Conservation (phyloP, 2,329 filamentous ascomycete genomes). For the Phoma sp. region DNA sequence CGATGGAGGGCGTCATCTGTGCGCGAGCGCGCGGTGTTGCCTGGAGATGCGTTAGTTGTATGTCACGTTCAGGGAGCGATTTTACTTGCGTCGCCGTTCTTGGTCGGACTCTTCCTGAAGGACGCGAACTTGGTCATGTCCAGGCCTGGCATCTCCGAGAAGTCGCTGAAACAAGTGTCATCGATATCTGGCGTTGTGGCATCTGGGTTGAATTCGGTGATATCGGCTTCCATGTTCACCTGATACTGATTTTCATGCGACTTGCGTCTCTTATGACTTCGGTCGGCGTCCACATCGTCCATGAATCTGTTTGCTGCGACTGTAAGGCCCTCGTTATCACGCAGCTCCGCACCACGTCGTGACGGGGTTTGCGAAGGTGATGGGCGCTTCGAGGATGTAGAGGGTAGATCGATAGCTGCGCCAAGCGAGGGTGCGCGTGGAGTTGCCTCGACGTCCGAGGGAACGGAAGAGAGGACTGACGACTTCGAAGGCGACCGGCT, state of each 20-base stretch:
- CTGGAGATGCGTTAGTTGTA: constrained; percentile 16
- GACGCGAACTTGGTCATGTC: constrained; percentile 85
- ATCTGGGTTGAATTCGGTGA: constrained; percentile 44
- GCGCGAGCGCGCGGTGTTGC: constrained; percentile 45
- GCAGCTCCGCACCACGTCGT: constrained; percentile 22
- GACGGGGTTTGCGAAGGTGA: constrained; percentile 28
- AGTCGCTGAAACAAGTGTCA: constrained; percentile 81
- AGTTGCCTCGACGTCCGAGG: constrained; percentile 21
- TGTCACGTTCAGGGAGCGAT: too few species aligned
- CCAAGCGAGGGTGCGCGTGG: constrained; percentile 21
- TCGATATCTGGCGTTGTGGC: constrained; percentile 56
- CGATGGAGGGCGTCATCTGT: constrained; percentile 58
- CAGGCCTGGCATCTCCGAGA: constrained; percentile 78
- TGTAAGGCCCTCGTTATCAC: constrained; percentile 50
- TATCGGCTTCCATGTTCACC: constrained; percentile 33
- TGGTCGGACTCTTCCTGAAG: constrained; percentile 61
- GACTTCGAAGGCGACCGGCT: constrained; percentile 39
- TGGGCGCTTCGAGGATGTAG: constrained; percentile 28
- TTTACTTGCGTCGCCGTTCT: constrained; percentile 32
- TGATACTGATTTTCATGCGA: constrained; percentile 28
- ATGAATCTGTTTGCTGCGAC: constrained; percentile 43
- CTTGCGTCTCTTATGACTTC: constrained; percentile 31
- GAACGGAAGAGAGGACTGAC: constrained; percentile 29
- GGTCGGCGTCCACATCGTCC: constrained; percentile 36
- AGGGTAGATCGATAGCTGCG: constrained; percentile 19